phyloP scores from a whole-genome alignment of 179 eudicot species.

The Beta macrorhiza region DNA sequence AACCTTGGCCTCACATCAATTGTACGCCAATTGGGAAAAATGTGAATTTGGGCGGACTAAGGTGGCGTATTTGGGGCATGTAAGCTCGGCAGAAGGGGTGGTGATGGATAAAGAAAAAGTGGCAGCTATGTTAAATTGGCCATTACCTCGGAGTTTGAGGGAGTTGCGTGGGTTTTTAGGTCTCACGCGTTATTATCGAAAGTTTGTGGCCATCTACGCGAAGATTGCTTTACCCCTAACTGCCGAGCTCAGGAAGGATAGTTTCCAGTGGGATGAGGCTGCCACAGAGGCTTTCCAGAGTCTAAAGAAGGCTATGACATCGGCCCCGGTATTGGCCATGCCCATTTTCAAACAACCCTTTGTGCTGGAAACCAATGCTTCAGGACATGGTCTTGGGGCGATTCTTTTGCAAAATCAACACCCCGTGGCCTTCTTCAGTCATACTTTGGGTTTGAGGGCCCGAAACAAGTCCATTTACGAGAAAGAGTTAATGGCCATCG shows the following conservation, averaged over 20 bases:
- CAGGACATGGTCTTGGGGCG: background rate
- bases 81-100: background rate
- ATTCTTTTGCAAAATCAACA: background rate
- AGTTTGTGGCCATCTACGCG: background rate
- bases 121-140: background rate
- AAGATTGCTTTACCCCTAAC: conserved; percentile 2
- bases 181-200: background rate
- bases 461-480: background rate
- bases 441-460: background rate
- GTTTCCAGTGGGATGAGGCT: background rate
- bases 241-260: background rate
- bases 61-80: background rate
- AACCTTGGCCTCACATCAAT: no score
- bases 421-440: conserved; percentile 17
- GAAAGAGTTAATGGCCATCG: background rate
- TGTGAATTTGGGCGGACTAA: background rate
- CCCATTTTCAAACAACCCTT: no score
- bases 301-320: background rate
- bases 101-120: background rate
- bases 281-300: background rate
- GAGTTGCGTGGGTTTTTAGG: conserved; percentile 9
- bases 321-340: no score
- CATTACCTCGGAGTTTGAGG: background rate
- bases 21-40: background rate
- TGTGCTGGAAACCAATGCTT: no score